Percentiles rank a stretch among this genome's conserved stretches.
phyloP scores from a whole-genome alignment of 2,329 filamentous ascomycete genomes.

The Zasmidium angulare region DNA sequence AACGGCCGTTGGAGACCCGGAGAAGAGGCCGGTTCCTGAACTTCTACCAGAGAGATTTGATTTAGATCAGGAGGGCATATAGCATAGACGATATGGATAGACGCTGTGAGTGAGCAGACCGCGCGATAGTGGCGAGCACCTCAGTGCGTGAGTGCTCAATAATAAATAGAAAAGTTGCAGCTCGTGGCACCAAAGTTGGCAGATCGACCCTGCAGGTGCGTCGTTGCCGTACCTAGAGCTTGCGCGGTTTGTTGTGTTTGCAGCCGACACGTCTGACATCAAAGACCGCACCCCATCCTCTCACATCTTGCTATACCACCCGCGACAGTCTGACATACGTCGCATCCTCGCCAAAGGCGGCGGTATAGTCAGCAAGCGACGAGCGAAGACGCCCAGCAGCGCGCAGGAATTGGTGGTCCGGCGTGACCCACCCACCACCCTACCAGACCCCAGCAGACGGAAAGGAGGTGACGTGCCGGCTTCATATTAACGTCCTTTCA shows the following conservation, averaged over 20 bases:
- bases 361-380: too few relatives aligned
- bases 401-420: too few relatives aligned
- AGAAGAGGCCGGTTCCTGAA: neutral
- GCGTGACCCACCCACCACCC: neutral
- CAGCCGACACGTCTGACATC: too few relatives aligned
- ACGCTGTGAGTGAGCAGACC: neutral
- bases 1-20: neutral
- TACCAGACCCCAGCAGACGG: too few relatives aligned
- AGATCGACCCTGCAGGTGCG: neutral
- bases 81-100: neutral
- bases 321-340: too few relatives aligned
- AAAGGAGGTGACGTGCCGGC: neutral
- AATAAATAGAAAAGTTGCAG: neutral
- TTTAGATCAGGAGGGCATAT: neutral
- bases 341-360: too few relatives aligned
- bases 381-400: too few relatives aligned
- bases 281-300: too few relatives aligned
- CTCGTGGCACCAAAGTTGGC: neutral
- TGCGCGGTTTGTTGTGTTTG: neutral
- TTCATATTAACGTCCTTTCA: neutral
- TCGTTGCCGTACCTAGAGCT: neutral
- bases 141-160: neutral
- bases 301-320: too few relatives aligned
- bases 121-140: neutral
- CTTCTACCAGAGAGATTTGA: neutral